Evolutionary conservation across 192 early-diverging fungal genomes (phyloP).

Genomic region (Gonapodya sp.): DNA sequence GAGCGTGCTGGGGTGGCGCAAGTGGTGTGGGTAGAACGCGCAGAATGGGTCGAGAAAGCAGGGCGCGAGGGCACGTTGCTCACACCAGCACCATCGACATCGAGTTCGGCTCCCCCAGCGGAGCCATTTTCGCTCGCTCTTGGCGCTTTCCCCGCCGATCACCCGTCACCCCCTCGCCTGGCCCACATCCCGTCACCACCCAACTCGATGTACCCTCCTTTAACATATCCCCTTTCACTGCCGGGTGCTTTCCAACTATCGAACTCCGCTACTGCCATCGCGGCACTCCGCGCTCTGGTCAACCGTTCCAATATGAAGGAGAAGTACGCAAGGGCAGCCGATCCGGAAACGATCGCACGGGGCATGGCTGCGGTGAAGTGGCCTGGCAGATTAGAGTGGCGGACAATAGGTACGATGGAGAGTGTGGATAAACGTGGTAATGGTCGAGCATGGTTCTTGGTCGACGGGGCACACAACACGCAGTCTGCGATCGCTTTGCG

Average conservation of each 20-base stretch:
- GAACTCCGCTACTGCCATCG: slow-evolving; percentile 42
- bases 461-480: slow-evolving; percentile 88
- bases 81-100: not conserved
- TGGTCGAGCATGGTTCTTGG: slow-evolving; percentile 45
- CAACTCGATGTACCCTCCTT: not conserved
- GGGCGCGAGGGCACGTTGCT: not conserved
- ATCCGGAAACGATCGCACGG: slow-evolving; percentile 30
- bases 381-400: slow-evolving; percentile 78
- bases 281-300: not conserved
- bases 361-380: slow-evolving; percentile 63
- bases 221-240: not conserved
- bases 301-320: not conserved
- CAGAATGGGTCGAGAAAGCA: not conserved
- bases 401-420: not conserved
- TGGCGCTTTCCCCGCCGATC: not conserved
- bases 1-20: not conserved
- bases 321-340: not conserved
- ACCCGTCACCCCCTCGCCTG: not conserved
- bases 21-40: not conserved
- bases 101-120: not conserved
- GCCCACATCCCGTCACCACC: not conserved
- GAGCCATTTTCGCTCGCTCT: not conserved
- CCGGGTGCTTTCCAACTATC: slow-evolving; percentile 68
- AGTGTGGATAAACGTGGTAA: no score
- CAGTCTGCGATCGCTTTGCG: slow-evolving; percentile 57